Conservation (phyloP, 164 flowering plant genomes). For the Sedum album region DNA sequence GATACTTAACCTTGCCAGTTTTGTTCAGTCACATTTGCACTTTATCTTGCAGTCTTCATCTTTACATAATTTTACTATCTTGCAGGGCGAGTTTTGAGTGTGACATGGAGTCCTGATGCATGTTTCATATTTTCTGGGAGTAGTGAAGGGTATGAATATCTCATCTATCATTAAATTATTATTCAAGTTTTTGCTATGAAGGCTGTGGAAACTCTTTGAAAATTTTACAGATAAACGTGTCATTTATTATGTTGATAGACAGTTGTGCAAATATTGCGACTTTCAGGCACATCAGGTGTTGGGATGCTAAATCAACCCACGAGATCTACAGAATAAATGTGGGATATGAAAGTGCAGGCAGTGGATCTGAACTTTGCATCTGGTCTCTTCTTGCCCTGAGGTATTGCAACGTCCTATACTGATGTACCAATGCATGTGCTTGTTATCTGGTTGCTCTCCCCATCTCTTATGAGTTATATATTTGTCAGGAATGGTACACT, state of each 20-base stretch:
- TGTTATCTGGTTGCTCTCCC: not conserved
- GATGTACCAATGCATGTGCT: not conserved
- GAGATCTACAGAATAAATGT: slow-evolving; percentile 85
- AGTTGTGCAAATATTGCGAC: not conserved
- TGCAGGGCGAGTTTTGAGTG: slow-evolving; percentile 74
- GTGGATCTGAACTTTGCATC: slow-evolving; percentile 64
- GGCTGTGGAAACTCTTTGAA: not conserved
- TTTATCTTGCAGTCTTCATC: not conserved
- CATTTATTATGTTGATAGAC: not conserved
- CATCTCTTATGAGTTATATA: slow-evolving; percentile 5
- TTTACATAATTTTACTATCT: slow-evolving; percentile 1
- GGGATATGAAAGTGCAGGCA: slow-evolving; percentile 68
- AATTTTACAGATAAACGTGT: not conserved
- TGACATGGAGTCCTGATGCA: slow-evolving; percentile 79
- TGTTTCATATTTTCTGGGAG: slow-evolving; percentile 71
- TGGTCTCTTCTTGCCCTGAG: slow-evolving; percentile 88
- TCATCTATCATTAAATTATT: not conserved
- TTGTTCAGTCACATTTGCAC: not conserved
- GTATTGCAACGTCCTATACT: slow-evolving; percentile 20
- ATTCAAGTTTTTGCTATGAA: not conserved
- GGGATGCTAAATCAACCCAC: slow-evolving; percentile 58
- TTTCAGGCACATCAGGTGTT: slow-evolving; percentile 75
- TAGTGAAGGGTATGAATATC: slow-evolving; percentile 85
- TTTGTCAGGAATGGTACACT: slow-evolving; percentile 70
- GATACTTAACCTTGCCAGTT: slow-evolving; percentile 23